Percentiles rank a stretch among this genome's conserved stretches.
Conservation (phyloP, 2,329 filamentous ascomycete species). For the Ophiocordyceps camponoti-floridani region DNA sequence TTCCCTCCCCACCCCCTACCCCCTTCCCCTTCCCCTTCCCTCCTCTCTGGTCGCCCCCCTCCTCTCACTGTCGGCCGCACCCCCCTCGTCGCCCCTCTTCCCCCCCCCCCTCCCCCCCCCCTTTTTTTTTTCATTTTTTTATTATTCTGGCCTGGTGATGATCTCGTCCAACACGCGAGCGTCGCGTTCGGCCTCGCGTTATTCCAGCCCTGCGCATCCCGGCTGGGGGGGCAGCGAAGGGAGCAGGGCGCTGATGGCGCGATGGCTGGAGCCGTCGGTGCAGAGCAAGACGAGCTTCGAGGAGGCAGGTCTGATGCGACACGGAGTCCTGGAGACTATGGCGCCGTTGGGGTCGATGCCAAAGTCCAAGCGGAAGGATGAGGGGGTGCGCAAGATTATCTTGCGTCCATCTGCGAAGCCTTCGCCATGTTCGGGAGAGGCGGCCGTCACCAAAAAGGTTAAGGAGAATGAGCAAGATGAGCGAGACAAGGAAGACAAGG, state of each 20-base stretch:
- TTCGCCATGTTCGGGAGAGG: not conserved
- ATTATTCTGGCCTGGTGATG: constrained; percentile 6
- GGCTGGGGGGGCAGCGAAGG: constrained; percentile 15
- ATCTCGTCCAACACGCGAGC: constrained; percentile 27
- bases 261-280: constrained; percentile 40
- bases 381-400: constrained; percentile 22
- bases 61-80: too few relatives aligned
- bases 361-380: constrained; percentile 25
- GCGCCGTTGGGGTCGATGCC: constrained; percentile 61
- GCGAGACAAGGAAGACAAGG: too few relatives aligned
- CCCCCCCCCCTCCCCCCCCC: not conserved
- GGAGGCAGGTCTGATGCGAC: constrained; percentile 55
- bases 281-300: constrained; percentile 55
- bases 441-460: too few relatives aligned
- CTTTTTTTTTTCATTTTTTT: too few relatives aligned
- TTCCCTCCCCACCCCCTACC: not conserved
- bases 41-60: not conserved
- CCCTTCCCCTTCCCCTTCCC: not conserved
- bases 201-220: constrained; percentile 31
- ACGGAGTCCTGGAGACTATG: constrained; percentile 71
- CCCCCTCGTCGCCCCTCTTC: not conserved
- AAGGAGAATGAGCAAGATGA: too few relatives aligned
- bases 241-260: constrained; percentile 31
- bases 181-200: constrained; percentile 30
- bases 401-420: constrained; percentile 19